Evolutionary conservation across 306 rosid genomes (phyloP).

Genomic region (Vigna reflexopilosa): DNA sequence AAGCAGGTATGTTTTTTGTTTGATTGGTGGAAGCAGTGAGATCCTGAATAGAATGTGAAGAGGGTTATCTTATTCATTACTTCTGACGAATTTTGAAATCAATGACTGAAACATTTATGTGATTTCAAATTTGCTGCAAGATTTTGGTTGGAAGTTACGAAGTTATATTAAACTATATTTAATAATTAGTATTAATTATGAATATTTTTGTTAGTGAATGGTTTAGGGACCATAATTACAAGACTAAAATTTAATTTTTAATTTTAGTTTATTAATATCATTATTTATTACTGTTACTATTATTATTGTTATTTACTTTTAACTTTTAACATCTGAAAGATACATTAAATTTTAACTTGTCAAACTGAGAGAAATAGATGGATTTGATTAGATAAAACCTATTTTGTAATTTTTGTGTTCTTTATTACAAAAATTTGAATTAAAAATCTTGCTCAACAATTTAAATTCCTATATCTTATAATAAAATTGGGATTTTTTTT

Average conservation of each 20-base stretch:
- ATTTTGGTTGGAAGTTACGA: constrained; percentile 12
- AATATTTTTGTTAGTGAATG: not conserved
- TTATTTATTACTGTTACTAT: not conserved
- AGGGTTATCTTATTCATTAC: constrained; percentile 8
- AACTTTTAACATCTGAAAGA: not conserved
- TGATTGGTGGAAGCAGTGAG: not conserved
- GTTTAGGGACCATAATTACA: not conserved
- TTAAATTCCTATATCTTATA: no score
- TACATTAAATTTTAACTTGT: not conserved
- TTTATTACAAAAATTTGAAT: no score
- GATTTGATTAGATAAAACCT: no score
- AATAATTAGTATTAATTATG: not conserved
- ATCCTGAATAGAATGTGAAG: not conserved
- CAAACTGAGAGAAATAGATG: no score
- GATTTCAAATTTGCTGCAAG: constrained; percentile 33
- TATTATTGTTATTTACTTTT: not conserved
- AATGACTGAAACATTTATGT: constrained; percentile 24
- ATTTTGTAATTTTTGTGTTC: no score
- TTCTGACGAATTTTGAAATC: constrained; percentile 18
- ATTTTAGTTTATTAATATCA: not conserved
- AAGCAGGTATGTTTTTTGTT: not conserved
- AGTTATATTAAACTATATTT: not conserved
- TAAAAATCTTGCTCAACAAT: no score
- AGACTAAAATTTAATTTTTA: not conserved
- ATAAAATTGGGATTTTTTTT: no score